Conservation (phyloP, 2,329 filamentous ascomycete species). For the Geosmithia putterillii region DNA sequence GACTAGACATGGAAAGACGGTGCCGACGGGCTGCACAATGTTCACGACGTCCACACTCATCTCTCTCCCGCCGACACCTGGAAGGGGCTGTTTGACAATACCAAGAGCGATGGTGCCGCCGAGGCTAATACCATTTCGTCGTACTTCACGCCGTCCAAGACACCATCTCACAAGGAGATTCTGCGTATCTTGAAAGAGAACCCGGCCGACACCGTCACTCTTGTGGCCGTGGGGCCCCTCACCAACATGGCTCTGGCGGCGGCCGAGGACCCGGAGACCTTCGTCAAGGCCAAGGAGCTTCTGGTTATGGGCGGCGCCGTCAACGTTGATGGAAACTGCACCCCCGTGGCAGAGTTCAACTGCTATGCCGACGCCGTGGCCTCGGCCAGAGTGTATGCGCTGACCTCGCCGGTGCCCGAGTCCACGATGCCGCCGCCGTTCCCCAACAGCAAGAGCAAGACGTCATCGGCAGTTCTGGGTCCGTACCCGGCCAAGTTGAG, state of each 20-base stretch:
- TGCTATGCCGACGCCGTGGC: conserved; percentile 78
- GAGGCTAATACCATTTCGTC: conserved; percentile 34
- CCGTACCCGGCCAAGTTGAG: conserved; percentile 54
- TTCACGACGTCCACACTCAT: conserved; percentile 63
- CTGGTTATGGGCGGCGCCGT: conserved; percentile 93
- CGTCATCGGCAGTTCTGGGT: conserved; percentile 38
- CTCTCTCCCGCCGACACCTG: conserved; percentile 63
- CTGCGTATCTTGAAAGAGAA: conserved; percentile 75
- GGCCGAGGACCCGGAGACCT: conserved; percentile 76
- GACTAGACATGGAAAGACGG: conserved; percentile 45
- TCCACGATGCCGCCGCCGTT: conserved; percentile 82
- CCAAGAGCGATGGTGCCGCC: conserved; percentile 15
- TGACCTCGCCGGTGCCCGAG: conserved; percentile 60
- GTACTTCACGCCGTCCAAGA: conserved; percentile 65
- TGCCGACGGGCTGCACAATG: conserved; percentile 62
- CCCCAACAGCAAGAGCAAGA: conserved; percentile 35
- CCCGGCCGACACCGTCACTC: conserved; percentile 73
- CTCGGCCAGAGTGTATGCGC: conserved; percentile 62
- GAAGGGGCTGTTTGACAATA: conserved; percentile 50
- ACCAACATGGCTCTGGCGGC: conserved; percentile 91
- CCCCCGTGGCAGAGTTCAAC: conserved; percentile 88
- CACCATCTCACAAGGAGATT: conserved; percentile 72
- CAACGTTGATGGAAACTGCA: conserved; percentile 67
- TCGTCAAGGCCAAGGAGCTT: conserved; percentile 79
- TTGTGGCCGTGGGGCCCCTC: conserved; percentile 79